A percentile compares a stretch with the other conserved stretches of the same genome.
phyloP scores from a whole-genome alignment of 257 asterid genomes.

The Nicotiana sylvestris region DNA sequence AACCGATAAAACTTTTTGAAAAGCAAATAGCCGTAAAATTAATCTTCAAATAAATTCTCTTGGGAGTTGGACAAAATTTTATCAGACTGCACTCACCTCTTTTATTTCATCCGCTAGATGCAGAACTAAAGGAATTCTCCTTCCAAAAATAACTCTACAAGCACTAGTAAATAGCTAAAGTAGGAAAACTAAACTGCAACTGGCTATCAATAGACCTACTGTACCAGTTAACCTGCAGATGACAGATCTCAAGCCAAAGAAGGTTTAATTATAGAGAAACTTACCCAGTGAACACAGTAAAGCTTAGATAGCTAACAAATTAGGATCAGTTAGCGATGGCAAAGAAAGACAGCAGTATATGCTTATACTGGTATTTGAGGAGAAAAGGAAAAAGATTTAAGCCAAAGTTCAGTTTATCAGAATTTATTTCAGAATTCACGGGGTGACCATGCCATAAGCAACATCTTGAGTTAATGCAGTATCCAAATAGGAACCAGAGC shows the following conservation, averaged over 20 bases:
- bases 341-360: not conserved
- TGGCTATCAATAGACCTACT: not conserved
- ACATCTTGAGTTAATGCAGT: not conserved
- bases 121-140: not conserved
- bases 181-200: conserved; percentile 6
- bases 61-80: not conserved
- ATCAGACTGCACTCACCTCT: not conserved
- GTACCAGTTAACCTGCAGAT: not conserved
- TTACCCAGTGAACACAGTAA: not conserved
- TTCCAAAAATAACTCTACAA: not conserved
- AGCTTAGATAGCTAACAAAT: not conserved
- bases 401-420: not conserved
- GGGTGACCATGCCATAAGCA: not conserved
- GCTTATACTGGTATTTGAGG: not conserved
- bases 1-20: not conserved
- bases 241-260: not conserved
- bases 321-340: not conserved
- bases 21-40: not conserved
- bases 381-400: not conserved
- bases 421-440: not conserved
- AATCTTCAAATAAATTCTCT: not conserved
- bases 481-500: not conserved
- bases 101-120: not conserved
- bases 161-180: not conserved
- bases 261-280: not conserved